Evolutionary conservation across 2,329 filamentous ascomycete genomes (phyloP), one percentile per base, ranked within the genome.

Genomic region (Nemania diffusa): DNA sequence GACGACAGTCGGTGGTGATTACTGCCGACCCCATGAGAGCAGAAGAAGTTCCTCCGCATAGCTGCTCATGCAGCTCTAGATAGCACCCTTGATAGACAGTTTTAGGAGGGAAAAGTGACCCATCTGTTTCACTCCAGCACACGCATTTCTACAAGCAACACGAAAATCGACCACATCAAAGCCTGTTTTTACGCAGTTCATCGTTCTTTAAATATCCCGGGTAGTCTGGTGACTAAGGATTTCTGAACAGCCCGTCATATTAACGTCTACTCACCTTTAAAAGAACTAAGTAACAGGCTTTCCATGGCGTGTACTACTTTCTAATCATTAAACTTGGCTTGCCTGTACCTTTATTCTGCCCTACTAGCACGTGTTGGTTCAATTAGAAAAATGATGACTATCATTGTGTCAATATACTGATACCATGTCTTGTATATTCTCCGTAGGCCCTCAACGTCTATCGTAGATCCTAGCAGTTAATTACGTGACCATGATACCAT

Each of bases 1-100:
- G 69, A 71, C 68, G 74, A 69, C 72, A 63, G 65, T 70, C 71
- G 70, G 71, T 68, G 69, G 70, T 69, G 59, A 68, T 69, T 62
- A 61, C 64, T 69, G 64, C 70, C 37, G 34, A 53, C 51, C n/a
- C 55, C n/a, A n/a, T 67, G 64, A 69, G 68, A 70, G 67, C 68
- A 69, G 69, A 72, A 71, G 71, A 73, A 71, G 72, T 75, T 60
- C 71, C 62, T 65, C 72, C 73, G 75, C 74, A 73, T 74, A 57
- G 76, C 75, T 76, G 75, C 72, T 29, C 69, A 65, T 64, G 73
- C 73, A 74, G 76, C 75, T 73, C 68, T 78, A 78, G 77, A 78
- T 78, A 78, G 77, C 72, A 75, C 69, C 68, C 68, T 64, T 69
- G 73, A 77, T 78, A 78, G 77, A 78, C 73, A 74, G 63, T 69